Evolutionary conservation across 345 rosid genomes (phyloP), one percentile per base, ranked within the genome.

Genomic region (Eucalyptus regnans): DNA sequence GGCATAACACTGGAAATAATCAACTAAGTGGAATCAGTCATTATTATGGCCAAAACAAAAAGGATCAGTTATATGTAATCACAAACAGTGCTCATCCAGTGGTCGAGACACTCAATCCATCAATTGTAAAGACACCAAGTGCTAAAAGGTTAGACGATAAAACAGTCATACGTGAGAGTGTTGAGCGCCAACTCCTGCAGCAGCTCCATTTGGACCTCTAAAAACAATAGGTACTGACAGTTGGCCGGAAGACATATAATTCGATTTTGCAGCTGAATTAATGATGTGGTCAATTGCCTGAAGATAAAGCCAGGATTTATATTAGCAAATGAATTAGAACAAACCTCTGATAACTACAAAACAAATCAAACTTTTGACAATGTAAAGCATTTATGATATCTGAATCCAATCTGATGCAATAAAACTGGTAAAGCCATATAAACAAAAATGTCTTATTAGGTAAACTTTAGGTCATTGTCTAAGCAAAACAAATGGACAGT

Each of bases 151-250:
- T 58, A 85, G 50, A 51, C 46, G 6, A 71, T 18, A 5, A n/a
- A 87, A 68, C 41, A 86, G 89, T 64, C 91, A 89, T 94, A 94
- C 99, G 12, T 98, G 99, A 88, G 99, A 98, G 91, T 98, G 99
- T 88, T 98, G 99, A 87, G 99, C 99, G 88, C 96, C 99, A 83
- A 98, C 99, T 93, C 99, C 99, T 87, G 99, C 98, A 89, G 99
- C 99, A 60, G 98, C 98, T 90, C 99, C 99, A 93, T 98, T 98
- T 84, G 99, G 99, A 88, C 99, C 99, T 91, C 99, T 94, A 90
- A 98, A 97, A 89, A 98, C 99, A 87, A 98, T 97, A 86, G 99
- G 97, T 81, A 96, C 99, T 48, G 91, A 88, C 16, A 98, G 91
- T 91, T 95, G 98, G 52, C 99, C 99, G 85, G 98, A 94, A 92